Evolutionary conservation across 2,329 filamentous ascomycete genomes (phyloP), one percentile per base, ranked within the genome.

Genomic region (Colletotrichum shisoi): DNA sequence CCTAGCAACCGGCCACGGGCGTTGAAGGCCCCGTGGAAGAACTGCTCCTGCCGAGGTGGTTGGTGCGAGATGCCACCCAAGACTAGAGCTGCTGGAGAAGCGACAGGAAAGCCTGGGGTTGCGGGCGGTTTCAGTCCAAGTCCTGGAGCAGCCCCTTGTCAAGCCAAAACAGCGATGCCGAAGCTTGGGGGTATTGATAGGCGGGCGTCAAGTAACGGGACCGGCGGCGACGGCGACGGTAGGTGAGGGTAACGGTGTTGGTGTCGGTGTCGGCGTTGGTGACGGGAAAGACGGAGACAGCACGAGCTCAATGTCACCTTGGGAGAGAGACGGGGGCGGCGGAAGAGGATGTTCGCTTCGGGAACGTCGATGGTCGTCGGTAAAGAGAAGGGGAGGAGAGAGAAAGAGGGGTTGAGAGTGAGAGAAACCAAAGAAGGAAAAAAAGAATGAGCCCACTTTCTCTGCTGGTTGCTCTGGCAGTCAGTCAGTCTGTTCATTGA

Each of bases 401-500:
- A 46, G 27, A 59, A 58, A 49, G 54, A 60, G 54, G 53, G 34
- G 37, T 49, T 31, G 27, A 51, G 34, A 13, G 34, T 19, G 48
- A 9, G 17, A 53, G 46, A 48, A 31, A 17, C 13, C 34, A 17
- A 42, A 48, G 42, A 27, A 31, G 21, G 31, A 31, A 40, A 59
- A 59, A 42, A 56, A 48, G 54, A 44, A 27, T 44, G 56, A 64
- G 63, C 44, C 62, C 56, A 66, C 61, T 57, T 39, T 63, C 31
- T 52, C 57, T 51, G 27, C 48, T 34, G 48, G 48, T 17, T 51
- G 27, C 44, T 54, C 51, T 60, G 45, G 57, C 61, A 56, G 60
- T 68, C 51, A 56, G 45, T 52, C 61, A 56, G 60, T 68, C 51
- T 60, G 45, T 52, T 66, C 56, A 65, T 68, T 44, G 56, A 65